Evolutionary conservation across 139 green algal genomes (phyloP), one percentile per base, ranked within the genome.

Genomic region (Chlorella sorokiniana): DNA sequence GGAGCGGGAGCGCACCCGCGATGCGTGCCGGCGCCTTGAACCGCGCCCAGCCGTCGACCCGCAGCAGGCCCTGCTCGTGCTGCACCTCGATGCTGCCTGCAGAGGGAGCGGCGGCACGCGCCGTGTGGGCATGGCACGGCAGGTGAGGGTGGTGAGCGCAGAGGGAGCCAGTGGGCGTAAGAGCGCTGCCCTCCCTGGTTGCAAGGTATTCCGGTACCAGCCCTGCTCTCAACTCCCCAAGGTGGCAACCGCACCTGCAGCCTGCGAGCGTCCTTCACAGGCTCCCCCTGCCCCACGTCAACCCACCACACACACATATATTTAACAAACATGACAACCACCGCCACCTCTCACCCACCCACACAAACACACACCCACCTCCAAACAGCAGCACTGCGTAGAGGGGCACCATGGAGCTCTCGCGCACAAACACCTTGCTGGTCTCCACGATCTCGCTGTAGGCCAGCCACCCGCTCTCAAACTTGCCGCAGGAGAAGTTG

Each of bases 381-480:
- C 93, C 94, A 86, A 98, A 98, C 9, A 97, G 86, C 65, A 98
- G 87, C 76, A 98, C 75, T 0, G 93, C 88, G 84, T 96, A 98
- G 3, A 94, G 82, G 9, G 93, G 88, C 35, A 96, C 94, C 90
- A 95, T 95, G 64, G 80, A 91, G 45, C 45, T 77, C 84, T 95
- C 91, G 2, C 94, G 81, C 37, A 95, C 88, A 80, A 92, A 97
- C 38, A 86, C 70, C 80, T 92, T 92, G 81, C 33, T 75, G 33
- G 88, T 95, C 78, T 93, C 85, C 45, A 95, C 87, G 62, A 98
- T 94, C 56, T 98, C 91, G 18, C 88, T 94, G 87, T 94, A 98
- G 42, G 97, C 91, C 67, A 96, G 69, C 93, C 93, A 98, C 25
- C 91, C 90, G 82, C 81, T 91, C 41, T 92, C 83, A 79, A 91